Conservation (phyloP, 306 rosid genomes). For the Neltuma alba region DNA sequence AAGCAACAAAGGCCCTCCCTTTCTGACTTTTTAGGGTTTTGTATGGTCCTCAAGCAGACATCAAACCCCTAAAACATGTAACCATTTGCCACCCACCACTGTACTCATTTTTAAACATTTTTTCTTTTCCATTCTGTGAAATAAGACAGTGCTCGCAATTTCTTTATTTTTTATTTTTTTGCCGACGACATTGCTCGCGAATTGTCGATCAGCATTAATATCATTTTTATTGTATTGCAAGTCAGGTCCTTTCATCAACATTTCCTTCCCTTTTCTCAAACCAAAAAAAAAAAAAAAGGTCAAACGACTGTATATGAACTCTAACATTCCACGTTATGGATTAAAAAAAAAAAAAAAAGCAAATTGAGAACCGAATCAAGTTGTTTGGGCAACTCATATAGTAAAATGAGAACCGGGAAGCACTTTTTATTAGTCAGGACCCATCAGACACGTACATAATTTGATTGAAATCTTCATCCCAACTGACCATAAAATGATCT, state of each 20-base stretch:
- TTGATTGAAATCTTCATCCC: conserved; percentile 19
- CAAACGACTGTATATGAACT: neutral
- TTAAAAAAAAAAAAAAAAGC: neutral
- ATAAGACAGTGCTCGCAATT: too few relatives aligned
- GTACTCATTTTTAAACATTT: neutral
- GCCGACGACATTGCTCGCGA: neutral
- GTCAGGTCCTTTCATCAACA: neutral
- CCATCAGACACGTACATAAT: neutral
- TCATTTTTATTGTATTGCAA: neutral
- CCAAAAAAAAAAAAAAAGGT: neutral
- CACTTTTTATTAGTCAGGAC: neutral
- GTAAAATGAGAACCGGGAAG: neutral
- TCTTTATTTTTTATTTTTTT: too few relatives aligned
- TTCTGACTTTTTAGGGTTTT: conserved; percentile 49
- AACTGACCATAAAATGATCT: conserved; percentile 20
- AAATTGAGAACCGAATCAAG: neutral
- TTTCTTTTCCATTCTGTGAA: neutral
- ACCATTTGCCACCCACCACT: neutral
- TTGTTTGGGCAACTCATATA: neutral
- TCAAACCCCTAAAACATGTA: conserved; percentile 26
- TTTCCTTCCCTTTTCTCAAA: neutral
- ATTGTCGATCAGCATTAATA: neutral
- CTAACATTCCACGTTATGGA: neutral
- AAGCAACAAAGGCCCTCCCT: conserved; percentile 43
- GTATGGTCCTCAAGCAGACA: conserved; percentile 44